phyloP scores from a whole-genome alignment of 2,329 filamentous ascomycete species.

The Diaporthe ilicicola region DNA sequence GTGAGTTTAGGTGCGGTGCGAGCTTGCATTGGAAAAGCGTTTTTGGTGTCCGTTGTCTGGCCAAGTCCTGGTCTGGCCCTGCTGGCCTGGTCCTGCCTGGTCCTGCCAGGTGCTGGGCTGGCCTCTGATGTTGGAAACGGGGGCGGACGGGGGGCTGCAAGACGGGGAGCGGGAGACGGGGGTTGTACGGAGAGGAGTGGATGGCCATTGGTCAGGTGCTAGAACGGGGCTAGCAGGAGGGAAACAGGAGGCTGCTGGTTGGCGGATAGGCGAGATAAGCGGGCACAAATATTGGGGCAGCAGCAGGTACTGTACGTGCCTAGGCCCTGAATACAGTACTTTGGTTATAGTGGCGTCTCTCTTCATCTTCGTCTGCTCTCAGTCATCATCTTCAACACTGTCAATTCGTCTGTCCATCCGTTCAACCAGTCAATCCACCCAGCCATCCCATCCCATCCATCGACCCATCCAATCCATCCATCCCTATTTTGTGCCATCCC shows the following conservation, averaged over 20 bases:
- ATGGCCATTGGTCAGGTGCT: not conserved
- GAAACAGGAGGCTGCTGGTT: not conserved
- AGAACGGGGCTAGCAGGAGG: constrained; percentile 1
- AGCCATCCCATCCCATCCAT: not conserved
- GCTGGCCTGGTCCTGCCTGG: not conserved
- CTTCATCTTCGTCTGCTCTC: not conserved
- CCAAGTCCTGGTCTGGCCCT: not conserved
- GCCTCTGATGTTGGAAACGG: not conserved
- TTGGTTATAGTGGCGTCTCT: too few species aligned
- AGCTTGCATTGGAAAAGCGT: constrained; percentile 10
- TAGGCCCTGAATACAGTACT: not conserved
- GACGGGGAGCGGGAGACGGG: not conserved
- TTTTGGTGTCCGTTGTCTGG: constrained; percentile 21
- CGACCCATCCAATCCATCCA: not conserved
- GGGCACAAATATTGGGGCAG: not conserved
- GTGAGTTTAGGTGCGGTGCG: not conserved
- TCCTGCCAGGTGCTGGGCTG: too few species aligned
- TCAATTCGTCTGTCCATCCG: too few species aligned
- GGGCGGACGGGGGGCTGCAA: not conserved
- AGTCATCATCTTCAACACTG: not conserved
- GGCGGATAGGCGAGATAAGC: constrained; percentile 15
- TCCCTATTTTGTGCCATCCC: not conserved
- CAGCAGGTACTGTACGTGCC: not conserved
- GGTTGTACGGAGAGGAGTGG: not conserved
- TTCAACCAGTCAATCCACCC: not conserved